These are phyloP conservation scores for Paspalum notatum DNA, from an alignment of 176 grass and related monocot genomes.

Conservation along the genomic window DNA sequence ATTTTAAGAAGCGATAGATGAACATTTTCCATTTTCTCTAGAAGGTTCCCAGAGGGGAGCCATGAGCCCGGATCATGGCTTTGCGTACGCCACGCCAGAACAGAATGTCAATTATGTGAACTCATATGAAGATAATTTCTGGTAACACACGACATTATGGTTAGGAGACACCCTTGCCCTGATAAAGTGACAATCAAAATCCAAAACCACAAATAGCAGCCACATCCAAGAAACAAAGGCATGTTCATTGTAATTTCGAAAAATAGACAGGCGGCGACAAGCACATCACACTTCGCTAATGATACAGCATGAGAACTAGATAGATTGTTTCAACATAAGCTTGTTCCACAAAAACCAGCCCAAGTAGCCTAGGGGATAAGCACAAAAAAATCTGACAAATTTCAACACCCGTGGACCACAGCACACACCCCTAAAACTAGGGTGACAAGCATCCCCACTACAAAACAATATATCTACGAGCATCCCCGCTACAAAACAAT, in stretches of 20 bases:
- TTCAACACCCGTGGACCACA: not conserved
- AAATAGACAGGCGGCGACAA: too few species aligned
- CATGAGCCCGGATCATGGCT: too few species aligned
- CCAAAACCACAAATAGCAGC: not conserved
- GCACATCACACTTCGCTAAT: not conserved
- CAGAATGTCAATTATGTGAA: too few species aligned
- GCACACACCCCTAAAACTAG: not conserved
- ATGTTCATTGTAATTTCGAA: not conserved
- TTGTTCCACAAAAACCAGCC: conserved; percentile 31
- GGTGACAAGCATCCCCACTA: not conserved
- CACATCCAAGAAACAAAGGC: not conserved
- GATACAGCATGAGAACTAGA: not conserved
- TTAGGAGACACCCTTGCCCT: not conserved
- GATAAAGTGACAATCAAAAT: too few species aligned
- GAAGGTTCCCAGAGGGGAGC: too few species aligned
- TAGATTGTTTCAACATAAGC: not conserved
- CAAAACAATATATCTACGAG: too few species aligned
- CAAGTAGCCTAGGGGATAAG: not conserved
- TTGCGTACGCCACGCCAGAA: too few species aligned
- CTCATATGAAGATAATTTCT: not conserved
- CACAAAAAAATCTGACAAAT: not conserved
- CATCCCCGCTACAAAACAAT: too few species aligned
- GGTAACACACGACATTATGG: not conserved
- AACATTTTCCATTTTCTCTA: too few species aligned
- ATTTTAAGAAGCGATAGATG: too few species aligned